Conservation (phyloP, 805 yeast genomes). For the Lachancea quebecensis region DNA sequence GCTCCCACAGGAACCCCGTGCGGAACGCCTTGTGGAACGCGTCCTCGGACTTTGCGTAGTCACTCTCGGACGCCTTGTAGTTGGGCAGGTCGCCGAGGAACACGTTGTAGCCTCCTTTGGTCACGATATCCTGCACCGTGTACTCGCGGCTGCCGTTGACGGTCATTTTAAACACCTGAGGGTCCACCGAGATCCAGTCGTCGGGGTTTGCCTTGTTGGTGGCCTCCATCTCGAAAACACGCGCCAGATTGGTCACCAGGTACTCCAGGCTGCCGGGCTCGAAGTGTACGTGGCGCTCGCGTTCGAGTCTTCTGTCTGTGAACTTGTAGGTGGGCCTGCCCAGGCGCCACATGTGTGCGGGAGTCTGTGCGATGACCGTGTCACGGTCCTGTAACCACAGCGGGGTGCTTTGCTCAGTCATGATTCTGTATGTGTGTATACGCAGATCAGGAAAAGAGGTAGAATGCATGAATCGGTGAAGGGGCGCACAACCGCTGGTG, state of each 20-base stretch:
- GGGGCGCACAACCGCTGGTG: too few relatives aligned
- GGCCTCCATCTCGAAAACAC: conserved; percentile 5
- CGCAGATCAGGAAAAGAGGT: background rate
- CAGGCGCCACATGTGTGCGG: conserved; percentile 2
- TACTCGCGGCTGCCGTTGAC: conserved; percentile 5
- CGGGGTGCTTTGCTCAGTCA: background rate
- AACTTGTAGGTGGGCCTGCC: background rate
- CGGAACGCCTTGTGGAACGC: conserved; percentile 3
- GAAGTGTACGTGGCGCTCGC: conserved; percentile 1
- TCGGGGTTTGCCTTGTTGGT: conserved; percentile 5
- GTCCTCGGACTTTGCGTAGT: conserved; percentile 2
- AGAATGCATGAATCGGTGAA: too few relatives aligned
- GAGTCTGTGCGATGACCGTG: conserved; percentile 1
- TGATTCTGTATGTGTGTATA: background rate
- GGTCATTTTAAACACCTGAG: conserved; percentile 1
- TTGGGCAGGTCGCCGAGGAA: conserved; percentile 4
- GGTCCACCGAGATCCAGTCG: conserved; percentile 6
- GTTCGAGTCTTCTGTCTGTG: background rate
- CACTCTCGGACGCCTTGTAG: conserved; percentile 4
- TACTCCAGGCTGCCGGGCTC: conserved; percentile 1
- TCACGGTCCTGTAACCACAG: conserved; percentile 5
- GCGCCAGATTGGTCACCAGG: conserved; percentile 1
- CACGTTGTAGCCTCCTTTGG: conserved; percentile 5
- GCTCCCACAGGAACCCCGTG: conserved; percentile 3
- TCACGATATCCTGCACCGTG: conserved; percentile 2